Conservation (phyloP, 805 yeast species). For the Wickerhamiella brachini region DNA sequence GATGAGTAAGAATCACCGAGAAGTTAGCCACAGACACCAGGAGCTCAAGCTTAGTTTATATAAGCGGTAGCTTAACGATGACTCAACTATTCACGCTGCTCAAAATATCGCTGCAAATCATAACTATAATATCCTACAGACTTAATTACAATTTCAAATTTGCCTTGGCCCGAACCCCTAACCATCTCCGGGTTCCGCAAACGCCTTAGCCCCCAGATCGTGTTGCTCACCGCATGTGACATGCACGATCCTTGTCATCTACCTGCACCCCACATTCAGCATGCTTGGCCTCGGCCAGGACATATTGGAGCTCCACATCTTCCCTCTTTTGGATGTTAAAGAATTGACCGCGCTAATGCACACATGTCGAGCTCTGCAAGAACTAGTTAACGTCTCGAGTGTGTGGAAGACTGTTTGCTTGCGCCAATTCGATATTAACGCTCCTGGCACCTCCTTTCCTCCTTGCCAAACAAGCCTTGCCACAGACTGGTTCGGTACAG, state of each 20-base stretch:
- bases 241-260: background rate
- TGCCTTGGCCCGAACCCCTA: no score
- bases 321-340: background rate
- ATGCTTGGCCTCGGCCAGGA: conserved; percentile 1
- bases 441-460: background rate
- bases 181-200: no score
- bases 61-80: no score
- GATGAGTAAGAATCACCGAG: no score
- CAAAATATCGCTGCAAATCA: no score
- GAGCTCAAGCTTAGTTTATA: no score
- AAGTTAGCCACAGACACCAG: no score
- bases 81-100: no score
- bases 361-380: background rate
- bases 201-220: background rate
- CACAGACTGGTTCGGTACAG: background rate
- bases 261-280: background rate
- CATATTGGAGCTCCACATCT: background rate
- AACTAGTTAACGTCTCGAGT: background rate
- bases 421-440: background rate
- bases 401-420: background rate
- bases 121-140: no score
- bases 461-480: background rate
- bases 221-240: background rate
- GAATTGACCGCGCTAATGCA: background rate
- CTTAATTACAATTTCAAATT: no score